Base-by-base conservation (phyloP, 768 basidiomycete genomes). In the Leucosporidium yakuticum region DNA sequence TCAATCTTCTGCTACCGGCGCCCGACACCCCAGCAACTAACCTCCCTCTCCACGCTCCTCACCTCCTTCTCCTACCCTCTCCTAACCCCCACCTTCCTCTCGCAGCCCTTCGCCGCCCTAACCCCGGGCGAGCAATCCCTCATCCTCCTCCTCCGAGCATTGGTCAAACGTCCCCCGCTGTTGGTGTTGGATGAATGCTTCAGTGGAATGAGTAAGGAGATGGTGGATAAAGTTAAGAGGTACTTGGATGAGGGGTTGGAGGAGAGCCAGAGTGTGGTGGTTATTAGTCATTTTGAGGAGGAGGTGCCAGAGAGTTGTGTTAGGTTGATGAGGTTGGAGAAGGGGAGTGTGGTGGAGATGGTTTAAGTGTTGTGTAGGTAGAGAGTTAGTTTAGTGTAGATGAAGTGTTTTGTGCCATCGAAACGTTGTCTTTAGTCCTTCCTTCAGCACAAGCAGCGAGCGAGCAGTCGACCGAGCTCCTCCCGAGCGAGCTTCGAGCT, bases 141-240 rank as follows among this genome's bases (percentile, higher is more conserved):
- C 55, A 85, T 91, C 25, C 80, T 98, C 48, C 82, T 97, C 53
- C 86, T 94, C 83, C 85, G 93, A 23, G 90, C 93, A 32, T 80
- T 96, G 44, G 91, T 94, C 14, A 84, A 84, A 20, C 80, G 82
- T 20, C 88, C 90, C 4, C 84, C 83, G 63, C 76, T 99, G 44
- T 81, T 98, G 11, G 81, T 97, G 15, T 79, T 98, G 50, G 95
- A 99, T 75, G 95, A 99, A 77, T 89, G 87, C 14, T 93, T 90
- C 85, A 87, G 89, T 29, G 94, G 93, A 31, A 94, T 98, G 90
- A 90, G 90, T 70, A 86, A 85, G 54, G 79, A 77, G 8, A 90
- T 91, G 85, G 85, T 94, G 36, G 78, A 78, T 23, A 83, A 84
- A 48, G 89, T 86, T 51, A 81, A 84, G 70, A 73, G 71, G 51